Evolutionary conservation across 2,329 filamentous ascomycete genomes (phyloP).

Genomic region (Boeremia exigua): DNA sequence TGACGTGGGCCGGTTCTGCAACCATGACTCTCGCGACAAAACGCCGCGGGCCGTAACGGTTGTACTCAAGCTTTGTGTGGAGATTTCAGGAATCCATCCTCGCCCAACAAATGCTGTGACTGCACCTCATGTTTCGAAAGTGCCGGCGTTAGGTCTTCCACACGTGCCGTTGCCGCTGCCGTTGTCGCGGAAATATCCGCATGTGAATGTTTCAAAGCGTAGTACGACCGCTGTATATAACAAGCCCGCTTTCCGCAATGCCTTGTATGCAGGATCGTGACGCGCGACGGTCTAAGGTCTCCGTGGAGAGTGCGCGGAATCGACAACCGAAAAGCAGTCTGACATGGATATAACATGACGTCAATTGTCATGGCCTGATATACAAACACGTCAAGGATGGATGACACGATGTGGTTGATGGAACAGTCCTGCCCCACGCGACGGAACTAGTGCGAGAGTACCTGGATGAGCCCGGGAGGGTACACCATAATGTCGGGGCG

Average conservation of each 20-base stretch:
- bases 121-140: constrained; percentile 9
- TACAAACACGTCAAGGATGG: background rate
- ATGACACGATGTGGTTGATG: constrained; percentile 2
- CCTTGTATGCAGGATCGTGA: constrained; percentile 6
- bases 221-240: constrained; percentile 5
- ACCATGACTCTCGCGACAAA: background rate
- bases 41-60: background rate
- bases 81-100: constrained; percentile 6
- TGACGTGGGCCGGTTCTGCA: background rate
- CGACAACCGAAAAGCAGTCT: too few relatives aligned
- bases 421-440: background rate
- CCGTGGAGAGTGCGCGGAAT: too few relatives aligned
- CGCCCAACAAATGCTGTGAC: constrained; percentile 15
- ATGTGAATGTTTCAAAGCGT: constrained; percentile 8
- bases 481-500: constrained; percentile 2
- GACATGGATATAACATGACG: background rate
- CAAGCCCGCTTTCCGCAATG: constrained; percentile 14
- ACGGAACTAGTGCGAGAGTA: constrained; percentile 10
- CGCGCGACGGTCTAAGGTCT: background rate
- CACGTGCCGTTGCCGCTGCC: background rate
- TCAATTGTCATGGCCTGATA: constrained; percentile 1
- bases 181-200: constrained; percentile 5
- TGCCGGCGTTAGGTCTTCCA: background rate
- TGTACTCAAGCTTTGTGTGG: constrained; percentile 1
- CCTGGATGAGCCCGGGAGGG: background rate